A percentile compares a stretch with the other conserved stretches of the same genome.
Evolutionary conservation across 129 eudicot genomes (phyloP).

Genomic region (Artemisia tridentata): DNA sequence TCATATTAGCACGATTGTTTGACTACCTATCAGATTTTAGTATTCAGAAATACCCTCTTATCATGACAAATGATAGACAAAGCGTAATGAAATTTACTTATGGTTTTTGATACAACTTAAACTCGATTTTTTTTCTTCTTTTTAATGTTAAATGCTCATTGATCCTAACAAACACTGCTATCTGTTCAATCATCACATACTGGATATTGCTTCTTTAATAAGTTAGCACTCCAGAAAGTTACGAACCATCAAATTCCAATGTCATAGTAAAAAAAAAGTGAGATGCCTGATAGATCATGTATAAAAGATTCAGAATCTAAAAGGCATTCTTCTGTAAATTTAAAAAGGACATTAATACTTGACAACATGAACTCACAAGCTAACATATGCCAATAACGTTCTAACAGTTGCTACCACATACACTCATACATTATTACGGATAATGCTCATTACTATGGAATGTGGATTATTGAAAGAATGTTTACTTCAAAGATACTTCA

Average conservation of each 20-base stretch:
- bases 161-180: background rate
- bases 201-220: background rate
- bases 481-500: slow-evolving; percentile 81
- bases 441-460: slow-evolving; percentile 86
- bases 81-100: background rate
- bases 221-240: slow-evolving; percentile 4
- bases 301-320: slow-evolving; percentile 12
- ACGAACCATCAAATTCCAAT: slow-evolving; percentile 7
- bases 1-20: no score
- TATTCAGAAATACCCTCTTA: no score
- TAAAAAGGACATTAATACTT: slow-evolving; percentile 17
- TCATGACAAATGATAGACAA: background rate
- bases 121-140: background rate
- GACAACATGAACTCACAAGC: slow-evolving; percentile 10
- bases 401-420: no score
- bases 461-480: slow-evolving; percentile 82
- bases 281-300: slow-evolving; percentile 3
- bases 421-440: no score
- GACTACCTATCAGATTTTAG: no score
- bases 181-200: background rate
- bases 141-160: background rate
- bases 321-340: slow-evolving; percentile 20
- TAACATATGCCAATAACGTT: no score
- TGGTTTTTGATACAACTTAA: background rate
- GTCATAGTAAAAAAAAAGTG: background rate